These are phyloP conservation scores for Saccharomycopsis javanensis DNA, from an alignment of 805 yeast species.

Conservation along the genomic window DNA sequence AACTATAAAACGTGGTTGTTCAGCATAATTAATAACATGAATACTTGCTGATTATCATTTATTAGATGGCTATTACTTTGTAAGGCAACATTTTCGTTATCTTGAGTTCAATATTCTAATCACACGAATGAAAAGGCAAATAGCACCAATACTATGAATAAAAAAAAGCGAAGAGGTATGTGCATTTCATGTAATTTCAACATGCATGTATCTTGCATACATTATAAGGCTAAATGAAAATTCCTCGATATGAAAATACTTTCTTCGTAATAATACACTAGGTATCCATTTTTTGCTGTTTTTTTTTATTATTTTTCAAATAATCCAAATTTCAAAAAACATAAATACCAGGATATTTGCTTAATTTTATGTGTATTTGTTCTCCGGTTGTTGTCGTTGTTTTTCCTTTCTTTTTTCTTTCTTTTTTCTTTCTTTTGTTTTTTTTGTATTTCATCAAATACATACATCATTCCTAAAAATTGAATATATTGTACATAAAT, in stretches of 20 bases:
- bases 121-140: constrained; percentile 1
- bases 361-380: no score
- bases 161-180: neutral
- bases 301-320: no score
- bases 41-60: no score
- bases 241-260: neutral
- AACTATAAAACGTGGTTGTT: no score
- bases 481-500: neutral
- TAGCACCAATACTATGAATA: neutral
- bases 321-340: neutral
- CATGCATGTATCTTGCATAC: neutral
- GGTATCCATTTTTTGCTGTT: neutral
- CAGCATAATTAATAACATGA: no score
- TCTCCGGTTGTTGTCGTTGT: neutral
- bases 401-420: neutral
- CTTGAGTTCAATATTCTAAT: neutral
- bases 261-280: neutral
- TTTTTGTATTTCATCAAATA: neutral
- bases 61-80: no score
- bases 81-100: neutral
- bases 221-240: neutral
- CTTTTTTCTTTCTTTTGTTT: neutral
- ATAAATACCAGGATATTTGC: neutral
- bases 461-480: neutral
- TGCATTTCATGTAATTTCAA: neutral